Base-by-base conservation (phyloP, 139 green algal species). In the Chlamydomonas urium region DNA sequence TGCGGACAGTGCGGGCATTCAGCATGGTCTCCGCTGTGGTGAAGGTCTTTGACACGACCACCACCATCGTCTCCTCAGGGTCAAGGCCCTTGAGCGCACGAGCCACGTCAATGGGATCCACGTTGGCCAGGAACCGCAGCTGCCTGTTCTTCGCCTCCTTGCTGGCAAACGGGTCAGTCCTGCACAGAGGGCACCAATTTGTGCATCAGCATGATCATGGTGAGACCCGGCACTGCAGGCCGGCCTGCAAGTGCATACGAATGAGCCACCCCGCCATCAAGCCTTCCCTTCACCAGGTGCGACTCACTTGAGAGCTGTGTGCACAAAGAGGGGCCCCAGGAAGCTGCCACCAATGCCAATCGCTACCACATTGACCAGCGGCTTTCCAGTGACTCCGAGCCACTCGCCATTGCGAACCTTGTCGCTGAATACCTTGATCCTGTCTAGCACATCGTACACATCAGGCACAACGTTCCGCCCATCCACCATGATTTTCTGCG, bases 21-120 rank as follows among this genome's bases (percentile, higher is more conserved):
- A 98, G 75, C 95, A 99, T 99, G 32, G 95, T 99, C 85, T 99
- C 95, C 5, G 94, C 95, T 4, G 95, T 99, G 63, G 95, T 99
- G 87, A 99, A 99, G 5, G 95, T 98, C 90, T 99, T 99, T 66
- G 88, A 96, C 24, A 99, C 90, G 0, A 99, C 89, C 23, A 99
- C 90, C 24, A 93, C 90, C 35, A 99, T 82, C 17, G 94, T 99
- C 37, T 88, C 89, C 82, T 97, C 94, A 33, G 86, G 89, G 56
- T 92, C 82, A 32, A 96, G 80, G 0, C 80, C 82, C 31, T 85
- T 79, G 48, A 99, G 90, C 1, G 93, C 90, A 34, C 85, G 81
- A 23, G 96, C 95, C 38, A 97, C 92, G 68, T 99, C 96, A 47
- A 99, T 96, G 37, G 96, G 96, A 79, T 99, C 96, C 24, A 99